phyloP scores from a whole-genome alignment of 2,329 filamentous ascomycete species.

The Trichoderma atroviride region DNA sequence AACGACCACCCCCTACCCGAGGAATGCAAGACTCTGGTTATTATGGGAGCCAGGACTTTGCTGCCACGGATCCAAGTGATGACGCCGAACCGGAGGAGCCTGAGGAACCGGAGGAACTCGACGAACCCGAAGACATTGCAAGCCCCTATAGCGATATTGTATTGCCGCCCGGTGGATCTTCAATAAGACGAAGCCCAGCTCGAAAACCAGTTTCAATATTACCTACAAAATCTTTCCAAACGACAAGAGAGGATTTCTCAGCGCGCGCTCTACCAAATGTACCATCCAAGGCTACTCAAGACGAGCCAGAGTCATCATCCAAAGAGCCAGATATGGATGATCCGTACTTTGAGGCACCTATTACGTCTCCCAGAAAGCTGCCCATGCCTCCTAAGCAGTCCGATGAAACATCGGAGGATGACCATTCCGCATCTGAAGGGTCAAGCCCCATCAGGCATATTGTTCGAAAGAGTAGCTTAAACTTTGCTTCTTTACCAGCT shows the following conservation, averaged over 20 bases:
- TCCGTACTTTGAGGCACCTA: slow-evolving; percentile 21
- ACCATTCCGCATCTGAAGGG: slow-evolving; percentile 65
- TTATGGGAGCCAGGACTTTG: slow-evolving; percentile 63
- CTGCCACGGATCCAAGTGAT: slow-evolving; percentile 33
- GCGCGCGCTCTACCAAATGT: slow-evolving; percentile 31
- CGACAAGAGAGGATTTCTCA: slow-evolving; percentile 50
- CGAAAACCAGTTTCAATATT: slow-evolving; percentile 37
- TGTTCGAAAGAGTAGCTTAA: slow-evolving; percentile 91
- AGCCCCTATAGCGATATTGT: slow-evolving; percentile 31
- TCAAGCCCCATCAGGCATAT: slow-evolving; percentile 76
- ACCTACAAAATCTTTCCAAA: slow-evolving; percentile 46
- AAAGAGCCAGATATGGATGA: slow-evolving; percentile 25
- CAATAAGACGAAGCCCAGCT: slow-evolving; percentile 33
- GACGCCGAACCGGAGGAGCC: slow-evolving; percentile 31
- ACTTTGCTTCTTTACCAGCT: slow-evolving; percentile 89
- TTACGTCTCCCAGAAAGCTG: neutral
- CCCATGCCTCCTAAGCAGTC: slow-evolving; percentile 1
- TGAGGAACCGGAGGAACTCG: slow-evolving; percentile 24
- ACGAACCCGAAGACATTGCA: slow-evolving; percentile 29
- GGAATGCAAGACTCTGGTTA: slow-evolving; percentile 66
- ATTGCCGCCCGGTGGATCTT: slow-evolving; percentile 28
- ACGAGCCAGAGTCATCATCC: slow-evolving; percentile 1
- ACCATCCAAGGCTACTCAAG: neutral
- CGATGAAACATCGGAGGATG: slow-evolving; percentile 35
- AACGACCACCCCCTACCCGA: slow-evolving; percentile 31